phyloP scores from a whole-genome alignment of 2,329 filamentous ascomycete genomes.

The Capronia americana region DNA sequence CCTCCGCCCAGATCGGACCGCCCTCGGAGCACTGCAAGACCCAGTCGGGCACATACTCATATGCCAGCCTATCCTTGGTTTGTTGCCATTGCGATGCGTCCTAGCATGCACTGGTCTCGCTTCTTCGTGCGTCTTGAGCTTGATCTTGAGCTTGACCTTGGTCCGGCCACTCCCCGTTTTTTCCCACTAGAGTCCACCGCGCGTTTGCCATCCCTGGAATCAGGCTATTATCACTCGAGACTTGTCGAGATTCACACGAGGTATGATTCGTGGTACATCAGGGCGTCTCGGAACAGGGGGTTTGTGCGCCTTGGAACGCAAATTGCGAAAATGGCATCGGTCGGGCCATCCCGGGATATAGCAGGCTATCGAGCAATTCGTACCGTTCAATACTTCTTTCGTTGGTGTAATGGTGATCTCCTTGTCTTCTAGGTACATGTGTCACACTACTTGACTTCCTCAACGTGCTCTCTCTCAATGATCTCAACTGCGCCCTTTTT shows the following conservation, averaged over 20 bases:
- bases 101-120: neutral
- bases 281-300: too few species aligned
- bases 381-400: neutral
- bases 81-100: neutral
- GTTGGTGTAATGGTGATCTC: neutral
- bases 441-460: constrained; percentile 10
- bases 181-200: neutral
- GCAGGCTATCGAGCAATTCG: neutral
- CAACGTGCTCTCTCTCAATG: constrained; percentile 19
- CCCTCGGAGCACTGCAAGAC: neutral
- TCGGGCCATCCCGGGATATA: neutral
- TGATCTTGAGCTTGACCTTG: too few species aligned
- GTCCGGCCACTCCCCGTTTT: neutral
- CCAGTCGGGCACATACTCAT: neutral
- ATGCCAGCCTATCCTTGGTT: neutral
- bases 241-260: neutral
- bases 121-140: neutral
- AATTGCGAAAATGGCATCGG: neutral
- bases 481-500: constrained; percentile 21
- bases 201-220: neutral
- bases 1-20: neutral
- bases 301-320: neutral
- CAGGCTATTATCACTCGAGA: neutral
- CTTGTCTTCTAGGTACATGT: neutral
- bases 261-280: neutral